Evolutionary conservation across 164 flowering plant genomes (phyloP).

Genomic region (Liquidambar formosana): DNA sequence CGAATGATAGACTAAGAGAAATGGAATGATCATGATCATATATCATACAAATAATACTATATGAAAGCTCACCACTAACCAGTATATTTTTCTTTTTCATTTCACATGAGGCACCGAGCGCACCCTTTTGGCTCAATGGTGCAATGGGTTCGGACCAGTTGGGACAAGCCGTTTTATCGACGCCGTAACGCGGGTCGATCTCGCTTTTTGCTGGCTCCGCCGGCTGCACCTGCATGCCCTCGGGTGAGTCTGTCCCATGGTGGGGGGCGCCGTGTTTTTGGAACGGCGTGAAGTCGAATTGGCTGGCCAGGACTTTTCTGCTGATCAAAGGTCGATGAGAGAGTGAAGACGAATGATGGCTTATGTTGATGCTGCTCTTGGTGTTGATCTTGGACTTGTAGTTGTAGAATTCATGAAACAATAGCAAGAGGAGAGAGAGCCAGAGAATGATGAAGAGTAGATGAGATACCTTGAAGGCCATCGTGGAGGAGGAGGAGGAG

Average conservation of each 20-base stretch:
- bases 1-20: neutral
- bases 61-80: slow-evolving; percentile 12
- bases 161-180: slow-evolving; percentile 50
- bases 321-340: slow-evolving; percentile 14
- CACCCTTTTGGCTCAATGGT: slow-evolving; percentile 31
- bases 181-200: slow-evolving; percentile 48
- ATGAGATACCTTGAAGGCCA: slow-evolving; percentile 29
- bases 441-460: slow-evolving; percentile 29
- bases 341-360: neutral
- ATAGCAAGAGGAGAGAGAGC: slow-evolving; percentile 39
- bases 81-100: neutral
- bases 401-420: slow-evolving; percentile 31
- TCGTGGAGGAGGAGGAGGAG: slow-evolving; percentile 21
- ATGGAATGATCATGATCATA: neutral
- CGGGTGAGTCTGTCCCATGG: slow-evolving; percentile 8
- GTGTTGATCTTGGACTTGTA: slow-evolving; percentile 21
- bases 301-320: slow-evolving; percentile 36
- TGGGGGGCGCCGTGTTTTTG: slow-evolving; percentile 6
- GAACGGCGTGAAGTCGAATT: slow-evolving; percentile 43
- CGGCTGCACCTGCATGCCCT: neutral
- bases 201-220: slow-evolving; percentile 20
- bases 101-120: no score
- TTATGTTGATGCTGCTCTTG: neutral
- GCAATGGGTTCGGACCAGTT: slow-evolving; percentile 57
- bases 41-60: neutral